phyloP scores from a whole-genome alignment of 2,329 filamentous ascomycete genomes.

The Botrytis aclada region DNA sequence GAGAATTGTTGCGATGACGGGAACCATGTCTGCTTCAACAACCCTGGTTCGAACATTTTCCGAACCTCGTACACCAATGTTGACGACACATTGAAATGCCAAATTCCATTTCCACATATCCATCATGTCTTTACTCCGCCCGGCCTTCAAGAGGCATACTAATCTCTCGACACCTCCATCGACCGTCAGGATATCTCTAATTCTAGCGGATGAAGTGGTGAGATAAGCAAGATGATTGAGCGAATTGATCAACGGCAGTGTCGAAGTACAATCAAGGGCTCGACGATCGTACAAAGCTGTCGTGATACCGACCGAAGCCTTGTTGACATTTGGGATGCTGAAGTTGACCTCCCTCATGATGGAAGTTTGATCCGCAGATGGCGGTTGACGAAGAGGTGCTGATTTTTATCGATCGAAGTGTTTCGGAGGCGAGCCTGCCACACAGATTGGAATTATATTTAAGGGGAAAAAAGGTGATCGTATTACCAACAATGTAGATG shows the following conservation, averaged over 20 bases:
- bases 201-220: constrained; percentile 94
- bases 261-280: constrained; percentile 97
- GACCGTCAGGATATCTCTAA: constrained; percentile 95
- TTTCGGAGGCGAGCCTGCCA: constrained; percentile 24
- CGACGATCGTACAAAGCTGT: constrained; percentile 96
- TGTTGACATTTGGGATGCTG: constrained; percentile 98
- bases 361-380: constrained; percentile 31
- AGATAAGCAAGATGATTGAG: constrained; percentile 98
- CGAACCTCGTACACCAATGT: constrained; percentile 94
- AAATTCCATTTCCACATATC: constrained; percentile 99
- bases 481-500: constrained; percentile 21
- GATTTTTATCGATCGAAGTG: constrained; percentile 22
- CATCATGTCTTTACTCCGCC: constrained; percentile 97
- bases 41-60: constrained; percentile 92
- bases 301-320: constrained; percentile 97
- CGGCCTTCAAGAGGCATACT: constrained; percentile 97
- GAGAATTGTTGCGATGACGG: constrained; percentile 95
- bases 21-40: constrained; percentile 98
- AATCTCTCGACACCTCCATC: constrained; percentile 97
- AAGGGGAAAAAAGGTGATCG: background rate
- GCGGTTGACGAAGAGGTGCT: background rate
- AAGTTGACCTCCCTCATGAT: constrained; percentile 99
- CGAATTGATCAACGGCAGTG: constrained; percentile 95
- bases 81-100: constrained; percentile 97
- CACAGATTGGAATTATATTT: constrained; percentile 21